Evolutionary conservation across 2,329 filamentous ascomycete genomes (phyloP).

Genomic region (Lachnellula cervina): DNA sequence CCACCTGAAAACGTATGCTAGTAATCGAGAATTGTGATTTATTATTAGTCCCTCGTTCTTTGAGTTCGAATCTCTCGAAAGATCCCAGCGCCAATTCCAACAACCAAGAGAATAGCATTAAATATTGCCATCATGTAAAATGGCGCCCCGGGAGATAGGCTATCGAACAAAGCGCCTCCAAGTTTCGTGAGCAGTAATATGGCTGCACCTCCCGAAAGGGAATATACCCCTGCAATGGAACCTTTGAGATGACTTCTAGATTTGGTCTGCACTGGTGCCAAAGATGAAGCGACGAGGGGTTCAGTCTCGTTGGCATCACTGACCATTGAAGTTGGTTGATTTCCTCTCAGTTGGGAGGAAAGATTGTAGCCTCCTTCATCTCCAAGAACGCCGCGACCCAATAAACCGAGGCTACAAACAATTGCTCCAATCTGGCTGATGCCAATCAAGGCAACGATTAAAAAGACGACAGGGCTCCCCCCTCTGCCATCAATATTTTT

Average conservation of each 20-base stretch:
- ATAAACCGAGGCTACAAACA: conserved; percentile 85
- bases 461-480: conserved; percentile 64
- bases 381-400: conserved; percentile 72
- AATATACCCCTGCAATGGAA: conserved; percentile 91
- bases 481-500: conserved; percentile 58
- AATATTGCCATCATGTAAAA: conserved; percentile 94
- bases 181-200: conserved; percentile 90
- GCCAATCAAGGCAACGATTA: conserved; percentile 75
- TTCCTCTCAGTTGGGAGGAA: conserved; percentile 26
- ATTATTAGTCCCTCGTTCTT: conserved; percentile 1
- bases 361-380: conserved; percentile 35
- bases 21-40: not conserved
- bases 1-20: not conserved
- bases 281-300: conserved; percentile 28
- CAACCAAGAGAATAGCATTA: conserved; percentile 66
- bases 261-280: conserved; percentile 12
- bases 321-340: not conserved
- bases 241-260: conserved; percentile 63
- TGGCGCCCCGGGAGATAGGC: conserved; percentile 66
- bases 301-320: conserved; percentile 18
- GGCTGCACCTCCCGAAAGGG: conserved; percentile 80
- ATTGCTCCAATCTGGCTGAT: conserved; percentile 95
- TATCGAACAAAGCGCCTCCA: conserved; percentile 82
- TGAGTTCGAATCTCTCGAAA: conserved; percentile 24
- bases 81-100: conserved; percentile 27